phyloP scores from a whole-genome alignment of 2,329 filamentous ascomycete genomes.

The Penicillium hesseltinei region DNA sequence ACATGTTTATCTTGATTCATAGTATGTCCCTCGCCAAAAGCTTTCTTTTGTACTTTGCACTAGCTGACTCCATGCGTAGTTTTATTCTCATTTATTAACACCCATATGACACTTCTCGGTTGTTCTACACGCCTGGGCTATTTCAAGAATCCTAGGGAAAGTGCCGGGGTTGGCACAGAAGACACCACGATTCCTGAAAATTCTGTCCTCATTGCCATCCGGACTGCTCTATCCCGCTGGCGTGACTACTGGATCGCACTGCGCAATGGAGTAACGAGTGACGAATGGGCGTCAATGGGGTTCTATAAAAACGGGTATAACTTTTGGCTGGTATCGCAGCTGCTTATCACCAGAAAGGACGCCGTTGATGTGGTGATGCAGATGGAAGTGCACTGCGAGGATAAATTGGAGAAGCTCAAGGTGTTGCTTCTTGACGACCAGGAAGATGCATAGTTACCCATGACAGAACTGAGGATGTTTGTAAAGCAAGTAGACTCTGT shows the following conservation, averaged over 20 bases:
- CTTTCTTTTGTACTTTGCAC: not conserved
- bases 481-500: not conserved
- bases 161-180: not conserved
- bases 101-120: slow-evolving; percentile 40
- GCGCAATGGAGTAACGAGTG: slow-evolving; percentile 29
- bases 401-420: slow-evolving; percentile 44
- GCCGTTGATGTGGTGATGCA: slow-evolving; percentile 45
- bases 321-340: slow-evolving; percentile 44
- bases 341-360: slow-evolving; percentile 44
- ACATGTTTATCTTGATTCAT: slow-evolving; percentile 47
- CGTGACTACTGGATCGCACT: slow-evolving; percentile 39
- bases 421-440: slow-evolving; percentile 39
- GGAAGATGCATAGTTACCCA: slow-evolving; percentile 4
- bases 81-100: slow-evolving; percentile 43
- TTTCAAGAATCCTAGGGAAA: slow-evolving; percentile 9
- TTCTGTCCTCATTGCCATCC: slow-evolving; percentile 32
- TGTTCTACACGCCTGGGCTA: slow-evolving; percentile 24
- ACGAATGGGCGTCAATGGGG: slow-evolving; percentile 43
- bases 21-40: slow-evolving; percentile 26
- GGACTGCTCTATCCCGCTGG: slow-evolving; percentile 39
- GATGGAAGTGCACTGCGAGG: slow-evolving; percentile 47
- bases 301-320: slow-evolving; percentile 45
- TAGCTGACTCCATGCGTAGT: slow-evolving; percentile 26
- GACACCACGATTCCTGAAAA: slow-evolving; percentile 30
- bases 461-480: too few relatives aligned